phyloP scores from a whole-genome alignment of 208 protist species.

The Wallacemonas sp. region DNA sequence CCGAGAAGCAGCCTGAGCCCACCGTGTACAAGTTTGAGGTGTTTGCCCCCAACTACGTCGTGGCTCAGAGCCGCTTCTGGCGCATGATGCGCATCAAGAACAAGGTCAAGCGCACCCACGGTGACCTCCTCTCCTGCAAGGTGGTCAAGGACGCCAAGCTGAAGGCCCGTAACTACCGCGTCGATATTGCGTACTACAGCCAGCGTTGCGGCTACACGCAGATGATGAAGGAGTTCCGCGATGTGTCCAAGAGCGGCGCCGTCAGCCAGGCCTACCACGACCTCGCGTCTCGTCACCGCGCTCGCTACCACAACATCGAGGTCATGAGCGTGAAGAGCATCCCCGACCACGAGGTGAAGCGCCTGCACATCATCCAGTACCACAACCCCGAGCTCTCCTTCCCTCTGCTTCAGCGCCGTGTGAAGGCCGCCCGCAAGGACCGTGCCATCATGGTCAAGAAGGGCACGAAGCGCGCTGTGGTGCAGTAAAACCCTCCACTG shows the following conservation, averaged over 20 bases:
- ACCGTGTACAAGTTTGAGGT: slow-evolving; percentile 99
- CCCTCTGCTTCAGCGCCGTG: slow-evolving; percentile 93
- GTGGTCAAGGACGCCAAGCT: slow-evolving; percentile 96
- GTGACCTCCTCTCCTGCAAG: slow-evolving; percentile 95
- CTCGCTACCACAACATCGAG: slow-evolving; percentile 94
- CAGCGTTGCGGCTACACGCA: slow-evolving; percentile 98
- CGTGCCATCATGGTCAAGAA: slow-evolving; percentile 85
- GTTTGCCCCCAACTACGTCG: slow-evolving; percentile 98
- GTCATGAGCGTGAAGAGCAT: slow-evolving; percentile 95
- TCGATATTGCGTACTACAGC: slow-evolving; percentile 99
- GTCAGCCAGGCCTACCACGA: slow-evolving; percentile 98
- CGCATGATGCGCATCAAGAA: slow-evolving; percentile 98
- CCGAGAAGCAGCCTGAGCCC: slow-evolving; percentile 89
- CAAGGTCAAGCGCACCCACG: slow-evolving; percentile 98
- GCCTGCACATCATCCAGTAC: slow-evolving; percentile 93
- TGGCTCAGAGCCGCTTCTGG: slow-evolving; percentile 99
- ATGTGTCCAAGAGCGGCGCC: slow-evolving; percentile 94
- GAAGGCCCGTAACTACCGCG: slow-evolving; percentile 98
- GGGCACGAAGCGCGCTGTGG: slow-evolving; percentile 79
- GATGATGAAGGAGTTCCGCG: slow-evolving; percentile 99
- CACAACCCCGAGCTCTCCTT: slow-evolving; percentile 92
- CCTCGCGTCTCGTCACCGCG: slow-evolving; percentile 97
- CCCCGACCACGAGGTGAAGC: slow-evolving; percentile 74
- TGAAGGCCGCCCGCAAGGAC: slow-evolving; percentile 78
- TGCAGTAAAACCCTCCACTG: slow-evolving; percentile 40